Conservation (phyloP, 1,284 basidiomycete genomes). For the Wolfiporia cocos region DNA sequence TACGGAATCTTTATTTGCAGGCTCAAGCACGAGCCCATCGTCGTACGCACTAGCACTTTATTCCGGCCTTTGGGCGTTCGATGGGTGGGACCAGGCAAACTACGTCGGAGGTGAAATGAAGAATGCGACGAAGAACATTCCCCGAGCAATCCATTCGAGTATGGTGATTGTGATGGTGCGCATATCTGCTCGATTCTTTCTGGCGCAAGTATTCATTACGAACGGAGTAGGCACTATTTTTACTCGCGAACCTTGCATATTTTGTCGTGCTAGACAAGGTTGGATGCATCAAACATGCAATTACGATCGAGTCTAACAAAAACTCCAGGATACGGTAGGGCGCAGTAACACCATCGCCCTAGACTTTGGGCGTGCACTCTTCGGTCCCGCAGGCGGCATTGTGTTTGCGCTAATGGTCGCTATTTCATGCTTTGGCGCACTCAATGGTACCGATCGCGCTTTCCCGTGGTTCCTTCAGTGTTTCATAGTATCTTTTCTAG, state of each 20-base stretch:
- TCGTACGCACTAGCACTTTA: conserved; percentile 92
- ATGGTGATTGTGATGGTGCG: conserved; percentile 74
- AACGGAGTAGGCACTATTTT: conserved; percentile 69
- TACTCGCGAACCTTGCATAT: conserved; percentile 85
- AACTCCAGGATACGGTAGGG: conserved; percentile 50
- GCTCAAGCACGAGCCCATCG: conserved; percentile 74
- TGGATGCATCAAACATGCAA: conserved; percentile 8
- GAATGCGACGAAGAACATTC: conserved; percentile 81
- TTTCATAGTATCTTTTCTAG: no score
- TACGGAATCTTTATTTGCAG: conserved; percentile 61
- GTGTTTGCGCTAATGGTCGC: conserved; percentile 90
- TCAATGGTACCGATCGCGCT: conserved; percentile 72
- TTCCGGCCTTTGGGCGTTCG: conserved; percentile 93
- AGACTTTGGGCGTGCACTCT: conserved; percentile 87
- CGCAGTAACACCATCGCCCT: conserved; percentile 89
- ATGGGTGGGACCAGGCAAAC: conserved; percentile 90
- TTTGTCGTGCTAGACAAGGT: conserved; percentile 89
- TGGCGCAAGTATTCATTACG: neutral
- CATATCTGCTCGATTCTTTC: conserved; percentile 3
- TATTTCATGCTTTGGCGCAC: conserved; percentile 89
- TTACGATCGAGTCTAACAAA: neutral
- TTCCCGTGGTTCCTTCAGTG: neutral
- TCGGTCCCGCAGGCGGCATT: conserved; percentile 82
- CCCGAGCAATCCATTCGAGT: conserved; percentile 83
- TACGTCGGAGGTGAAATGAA: conserved; percentile 93